Percentiles rank a stretch among this genome's conserved stretches.
phyloP scores from a whole-genome alignment of 2,329 filamentous ascomycete species.

The Penicillium frequentans region DNA sequence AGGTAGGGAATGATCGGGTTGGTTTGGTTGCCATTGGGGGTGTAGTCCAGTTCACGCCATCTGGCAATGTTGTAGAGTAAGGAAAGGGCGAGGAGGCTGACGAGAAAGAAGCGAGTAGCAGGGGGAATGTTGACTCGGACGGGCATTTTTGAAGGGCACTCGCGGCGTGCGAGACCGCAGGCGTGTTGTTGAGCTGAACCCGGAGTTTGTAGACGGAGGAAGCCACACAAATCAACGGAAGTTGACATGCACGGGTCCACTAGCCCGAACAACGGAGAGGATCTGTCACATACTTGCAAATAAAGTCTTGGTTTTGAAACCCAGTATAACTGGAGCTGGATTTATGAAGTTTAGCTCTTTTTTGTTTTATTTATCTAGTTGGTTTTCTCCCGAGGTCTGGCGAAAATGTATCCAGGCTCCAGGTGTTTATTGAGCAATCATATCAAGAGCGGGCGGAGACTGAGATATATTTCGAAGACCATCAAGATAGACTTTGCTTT shows the following conservation, averaged over 20 bases:
- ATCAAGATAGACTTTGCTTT: too few species aligned
- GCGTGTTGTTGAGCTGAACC: not conserved
- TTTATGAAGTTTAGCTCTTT: not conserved
- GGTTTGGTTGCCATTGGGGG: conserved; percentile 36
- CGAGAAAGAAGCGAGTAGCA: conserved; percentile 78
- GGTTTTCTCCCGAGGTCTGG: not conserved
- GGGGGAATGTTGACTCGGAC: conserved; percentile 89
- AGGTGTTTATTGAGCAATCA: too few species aligned
- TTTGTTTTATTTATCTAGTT: not conserved
- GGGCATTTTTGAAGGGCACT: conserved; percentile 59
- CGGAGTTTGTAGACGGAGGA: conserved; percentile 5
- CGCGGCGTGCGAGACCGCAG: conserved; percentile 21
- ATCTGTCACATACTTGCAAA: not conserved
- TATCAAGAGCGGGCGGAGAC: too few species aligned
- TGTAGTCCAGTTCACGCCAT: conserved; percentile 69
- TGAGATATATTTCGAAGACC: too few species aligned
- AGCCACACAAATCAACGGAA: conserved; percentile 1
- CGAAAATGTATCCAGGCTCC: too few species aligned
- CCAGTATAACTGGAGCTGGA: not conserved
- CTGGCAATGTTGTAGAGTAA: conserved; percentile 69
- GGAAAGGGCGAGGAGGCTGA: conserved; percentile 73
- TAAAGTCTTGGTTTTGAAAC: not conserved
- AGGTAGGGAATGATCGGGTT: conserved; percentile 78
- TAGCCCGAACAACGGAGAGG: not conserved
- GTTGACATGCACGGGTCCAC: not conserved